Evolutionary conservation across 2,329 filamentous ascomycete genomes (phyloP).

Genomic region (Ophiostoma angusticollis): DNA sequence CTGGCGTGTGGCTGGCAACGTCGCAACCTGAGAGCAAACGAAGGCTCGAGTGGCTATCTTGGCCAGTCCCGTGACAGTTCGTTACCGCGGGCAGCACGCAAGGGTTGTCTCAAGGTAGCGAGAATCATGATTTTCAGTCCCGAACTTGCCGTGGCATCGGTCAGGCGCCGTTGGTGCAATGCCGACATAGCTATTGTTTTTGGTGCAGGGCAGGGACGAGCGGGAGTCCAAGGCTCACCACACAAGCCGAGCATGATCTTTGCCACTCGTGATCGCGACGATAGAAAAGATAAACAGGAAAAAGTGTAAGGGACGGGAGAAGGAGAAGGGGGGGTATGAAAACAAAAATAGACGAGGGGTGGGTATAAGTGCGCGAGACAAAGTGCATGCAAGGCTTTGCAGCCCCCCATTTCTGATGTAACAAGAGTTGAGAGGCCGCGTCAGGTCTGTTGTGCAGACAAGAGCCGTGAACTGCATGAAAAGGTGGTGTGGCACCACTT

Average conservation of each 20-base stretch:
- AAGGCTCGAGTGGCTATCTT: too few relatives aligned
- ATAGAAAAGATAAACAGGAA: not conserved
- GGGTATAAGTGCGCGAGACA: not conserved
- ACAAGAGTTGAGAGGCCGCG: too few relatives aligned
- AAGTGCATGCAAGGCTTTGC: slow-evolving; percentile 8
- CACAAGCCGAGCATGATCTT: not conserved
- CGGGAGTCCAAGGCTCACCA: too few relatives aligned
- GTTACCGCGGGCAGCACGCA: slow-evolving; percentile 1
- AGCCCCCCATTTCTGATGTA: slow-evolving; percentile 3
- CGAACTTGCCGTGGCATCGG: not conserved
- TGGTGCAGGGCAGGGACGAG: too few relatives aligned
- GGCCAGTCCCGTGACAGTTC: not conserved
- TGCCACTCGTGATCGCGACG: slow-evolving; percentile 2
- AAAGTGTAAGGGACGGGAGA: not conserved
- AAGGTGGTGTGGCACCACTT: slow-evolving; percentile 4
- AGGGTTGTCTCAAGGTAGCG: not conserved
- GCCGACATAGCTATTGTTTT: slow-evolving; percentile 3
- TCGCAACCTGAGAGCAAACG: too few relatives aligned
- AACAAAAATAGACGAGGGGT: not conserved
- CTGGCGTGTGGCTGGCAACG: too few relatives aligned
- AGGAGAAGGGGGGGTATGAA: slow-evolving; percentile 1
- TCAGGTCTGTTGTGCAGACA: slow-evolving; percentile 4
- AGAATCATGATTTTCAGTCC: not conserved
- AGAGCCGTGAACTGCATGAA: not conserved
- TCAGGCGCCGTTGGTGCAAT: not conserved